Conservation (phyloP, 208 protist species). For the Angomonas deanei region DNA sequence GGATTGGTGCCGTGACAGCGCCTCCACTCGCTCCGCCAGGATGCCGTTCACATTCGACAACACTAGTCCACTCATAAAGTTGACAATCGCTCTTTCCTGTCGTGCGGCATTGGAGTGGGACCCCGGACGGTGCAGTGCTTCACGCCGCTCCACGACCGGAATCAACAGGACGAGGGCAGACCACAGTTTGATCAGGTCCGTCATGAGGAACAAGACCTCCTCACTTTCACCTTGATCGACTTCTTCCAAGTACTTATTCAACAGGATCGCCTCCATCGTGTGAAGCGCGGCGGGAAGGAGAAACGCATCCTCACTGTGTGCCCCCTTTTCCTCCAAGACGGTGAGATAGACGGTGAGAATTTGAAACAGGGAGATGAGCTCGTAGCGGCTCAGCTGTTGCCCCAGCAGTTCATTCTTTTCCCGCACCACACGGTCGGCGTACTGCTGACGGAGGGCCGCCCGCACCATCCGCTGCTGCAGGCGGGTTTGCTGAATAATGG, state of each 20-base stretch:
- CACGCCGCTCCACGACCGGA: slow-evolving; percentile 21
- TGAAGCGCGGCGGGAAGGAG: background rate
- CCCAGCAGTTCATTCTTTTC: background rate
- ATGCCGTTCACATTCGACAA: slow-evolving; percentile 13
- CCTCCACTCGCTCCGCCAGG: slow-evolving; percentile 16
- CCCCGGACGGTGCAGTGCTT: background rate
- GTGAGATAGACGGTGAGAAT: background rate
- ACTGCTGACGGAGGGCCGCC: slow-evolving; percentile 46
- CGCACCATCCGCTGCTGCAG: slow-evolving; percentile 69
- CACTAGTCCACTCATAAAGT: slow-evolving; percentile 15
- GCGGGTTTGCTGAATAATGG: slow-evolving; percentile 50
- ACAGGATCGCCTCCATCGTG: background rate
- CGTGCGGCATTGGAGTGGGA: background rate
- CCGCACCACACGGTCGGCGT: slow-evolving; percentile 13
- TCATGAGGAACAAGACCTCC: slow-evolving; percentile 10
- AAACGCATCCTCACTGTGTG: slow-evolving; percentile 10
- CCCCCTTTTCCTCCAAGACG: slow-evolving; percentile 23
- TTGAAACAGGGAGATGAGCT: background rate
- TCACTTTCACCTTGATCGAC: background rate
- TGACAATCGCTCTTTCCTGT: slow-evolving; percentile 16
- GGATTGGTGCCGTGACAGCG: background rate
- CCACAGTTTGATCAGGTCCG: slow-evolving; percentile 36
- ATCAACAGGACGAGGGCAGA: slow-evolving; percentile 30
- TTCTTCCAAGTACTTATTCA: background rate
- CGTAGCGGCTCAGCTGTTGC: background rate